Conservation (phyloP, 768 basidiomycete species). For the Dioszegia crocea region DNA sequence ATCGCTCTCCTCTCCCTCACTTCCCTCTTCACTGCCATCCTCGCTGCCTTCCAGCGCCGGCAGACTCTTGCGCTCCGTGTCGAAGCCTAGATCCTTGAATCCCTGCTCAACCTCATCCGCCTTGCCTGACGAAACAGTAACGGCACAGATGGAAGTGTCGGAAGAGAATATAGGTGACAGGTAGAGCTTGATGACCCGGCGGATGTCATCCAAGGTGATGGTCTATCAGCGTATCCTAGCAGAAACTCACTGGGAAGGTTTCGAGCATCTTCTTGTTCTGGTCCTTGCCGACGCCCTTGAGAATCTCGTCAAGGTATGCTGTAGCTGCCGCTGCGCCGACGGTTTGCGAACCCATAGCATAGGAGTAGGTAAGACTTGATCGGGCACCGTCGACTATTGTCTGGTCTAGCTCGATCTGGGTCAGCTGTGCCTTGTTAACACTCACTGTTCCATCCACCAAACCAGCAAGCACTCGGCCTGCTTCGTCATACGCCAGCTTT, state of each 20-base stretch:
- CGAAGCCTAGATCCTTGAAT: conserved; percentile 66
- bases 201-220: conserved; percentile 74
- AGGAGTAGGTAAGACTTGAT: conserved; percentile 80
- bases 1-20: conserved; percentile 6
- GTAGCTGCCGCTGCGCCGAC: conserved; percentile 74
- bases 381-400: conserved; percentile 84
- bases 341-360: conserved; percentile 76
- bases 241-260: conserved; percentile 27
- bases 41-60: conserved; percentile 54
- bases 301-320: conserved; percentile 83
- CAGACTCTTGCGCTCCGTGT: conserved; percentile 67
- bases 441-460: conserved; percentile 75
- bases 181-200: conserved; percentile 64
- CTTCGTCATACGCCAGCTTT: conserved; percentile 73
- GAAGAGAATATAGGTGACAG: conserved; percentile 81
- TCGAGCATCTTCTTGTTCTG: conserved; percentile 63
- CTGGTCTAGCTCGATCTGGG: conserved; percentile 71
- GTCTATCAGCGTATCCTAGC: conserved; percentile 49
- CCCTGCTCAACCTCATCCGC: conserved; percentile 65
- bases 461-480: conserved; percentile 67
- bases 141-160: conserved; percentile 68
- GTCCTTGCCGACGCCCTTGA: conserved; percentile 75
- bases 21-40: conserved; percentile 16
- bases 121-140: conserved; percentile 78
- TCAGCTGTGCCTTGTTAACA: neutral